These are phyloP conservation scores for Taxawa tesnikishii DNA, from an alignment of 2,329 filamentous ascomycete genomes.

Conservation along the genomic window DNA sequence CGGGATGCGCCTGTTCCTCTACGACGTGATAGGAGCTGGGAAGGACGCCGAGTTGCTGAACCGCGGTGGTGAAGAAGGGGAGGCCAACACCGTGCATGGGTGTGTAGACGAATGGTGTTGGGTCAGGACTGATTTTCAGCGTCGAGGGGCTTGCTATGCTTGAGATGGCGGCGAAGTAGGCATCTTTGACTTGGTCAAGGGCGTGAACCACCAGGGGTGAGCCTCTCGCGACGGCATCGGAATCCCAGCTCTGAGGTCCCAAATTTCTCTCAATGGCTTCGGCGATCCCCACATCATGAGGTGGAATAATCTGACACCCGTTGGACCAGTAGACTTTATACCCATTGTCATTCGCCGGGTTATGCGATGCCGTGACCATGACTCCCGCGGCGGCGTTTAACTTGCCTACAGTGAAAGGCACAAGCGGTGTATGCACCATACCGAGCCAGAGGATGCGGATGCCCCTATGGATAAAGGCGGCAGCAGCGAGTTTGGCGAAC, in stretches of 20 bases:
- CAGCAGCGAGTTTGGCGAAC: constrained; percentile 48
- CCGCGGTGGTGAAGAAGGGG: constrained; percentile 30
- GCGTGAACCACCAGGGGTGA: constrained; percentile 1
- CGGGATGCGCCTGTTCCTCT: constrained; percentile 40
- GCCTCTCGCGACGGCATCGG: background rate
- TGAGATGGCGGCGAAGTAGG: constrained; percentile 3
- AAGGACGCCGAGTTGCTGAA: background rate
- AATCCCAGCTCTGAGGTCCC: constrained; percentile 37
- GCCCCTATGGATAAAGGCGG: constrained; percentile 44
- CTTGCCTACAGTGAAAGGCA: constrained; percentile 46
- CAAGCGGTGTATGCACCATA: constrained; percentile 47
- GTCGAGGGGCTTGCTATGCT: background rate
- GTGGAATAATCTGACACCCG: constrained; percentile 54
- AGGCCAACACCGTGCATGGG: constrained; percentile 46
- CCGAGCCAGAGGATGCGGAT: constrained; percentile 49
- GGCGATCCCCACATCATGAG: constrained; percentile 47
- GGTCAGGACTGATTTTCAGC: background rate
- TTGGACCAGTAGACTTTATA: constrained; percentile 58
- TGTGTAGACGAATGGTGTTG: constrained; percentile 40
- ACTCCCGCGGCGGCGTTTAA: constrained; percentile 45
- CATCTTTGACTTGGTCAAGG: constrained; percentile 2
- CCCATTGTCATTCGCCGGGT: constrained; percentile 52
- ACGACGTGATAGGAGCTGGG: constrained; percentile 30
- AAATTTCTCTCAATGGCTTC: constrained; percentile 43
- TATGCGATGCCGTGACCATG: constrained; percentile 56